phyloP scores from a whole-genome alignment of 2,329 filamentous ascomycete species.

The Aspergillus luchuensis region DNA sequence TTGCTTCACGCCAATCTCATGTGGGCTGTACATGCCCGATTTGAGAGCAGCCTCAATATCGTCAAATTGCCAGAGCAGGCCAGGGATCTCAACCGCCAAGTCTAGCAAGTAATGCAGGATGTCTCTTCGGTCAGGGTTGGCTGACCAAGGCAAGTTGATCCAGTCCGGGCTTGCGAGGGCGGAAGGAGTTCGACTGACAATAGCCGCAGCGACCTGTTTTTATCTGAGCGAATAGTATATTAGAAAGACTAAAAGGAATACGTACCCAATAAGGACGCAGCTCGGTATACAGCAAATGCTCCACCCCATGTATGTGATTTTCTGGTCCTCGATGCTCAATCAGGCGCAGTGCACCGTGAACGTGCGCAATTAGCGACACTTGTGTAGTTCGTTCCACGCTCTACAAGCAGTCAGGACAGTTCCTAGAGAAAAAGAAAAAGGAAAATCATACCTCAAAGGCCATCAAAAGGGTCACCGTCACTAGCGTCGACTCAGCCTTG shows the following conservation, averaged over 20 bases:
- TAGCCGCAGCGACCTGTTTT: slow-evolving; percentile 33
- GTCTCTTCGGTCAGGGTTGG: slow-evolving; percentile 39
- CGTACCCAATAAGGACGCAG: slow-evolving; percentile 44
- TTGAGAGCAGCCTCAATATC: slow-evolving; percentile 28
- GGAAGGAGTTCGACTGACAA: slow-evolving; percentile 35
- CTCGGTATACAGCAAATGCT: slow-evolving; percentile 43
- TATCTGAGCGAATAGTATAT: background rate
- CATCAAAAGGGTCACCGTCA: slow-evolving; percentile 41
- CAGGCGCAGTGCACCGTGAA: slow-evolving; percentile 38
- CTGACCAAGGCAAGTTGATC: slow-evolving; percentile 44
- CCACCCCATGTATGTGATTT: slow-evolving; percentile 43
- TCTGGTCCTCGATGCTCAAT: slow-evolving; percentile 44
- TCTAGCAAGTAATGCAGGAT: slow-evolving; percentile 42
- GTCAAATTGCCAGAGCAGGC: slow-evolving; percentile 35
- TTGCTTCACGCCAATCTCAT: slow-evolving; percentile 38
- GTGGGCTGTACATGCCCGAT: slow-evolving; percentile 27
- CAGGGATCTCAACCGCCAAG: slow-evolving; percentile 38
- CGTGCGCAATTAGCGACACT: slow-evolving; percentile 35
- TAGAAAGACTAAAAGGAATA: background rate
- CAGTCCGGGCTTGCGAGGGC: slow-evolving; percentile 42
- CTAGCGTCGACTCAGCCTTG: slow-evolving; percentile 41
- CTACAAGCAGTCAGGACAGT: slow-evolving; percentile 18
- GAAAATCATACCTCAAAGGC: slow-evolving; percentile 36
- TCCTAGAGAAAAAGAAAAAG: background rate
- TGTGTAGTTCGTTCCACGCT: slow-evolving; percentile 42